Conservation (phyloP, 2,329 filamentous ascomycete genomes). For the Clarireedia hainanense region DNA sequence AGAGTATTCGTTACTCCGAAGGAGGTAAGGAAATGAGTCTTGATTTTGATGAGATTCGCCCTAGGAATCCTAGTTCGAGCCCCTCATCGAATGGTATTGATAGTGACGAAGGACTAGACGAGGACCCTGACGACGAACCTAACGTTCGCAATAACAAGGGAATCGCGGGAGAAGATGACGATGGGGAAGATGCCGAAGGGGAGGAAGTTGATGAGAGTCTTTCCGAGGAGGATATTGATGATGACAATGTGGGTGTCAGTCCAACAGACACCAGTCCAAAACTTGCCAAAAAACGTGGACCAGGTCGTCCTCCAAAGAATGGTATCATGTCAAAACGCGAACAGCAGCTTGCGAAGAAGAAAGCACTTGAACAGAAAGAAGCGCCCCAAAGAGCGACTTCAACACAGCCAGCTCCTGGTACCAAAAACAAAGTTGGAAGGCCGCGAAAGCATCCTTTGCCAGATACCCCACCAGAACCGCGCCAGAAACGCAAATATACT, state of each 20-base stretch:
- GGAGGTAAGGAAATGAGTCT: constrained; percentile 63
- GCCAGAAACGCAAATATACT: constrained; percentile 60
- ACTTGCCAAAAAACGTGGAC: constrained; percentile 47
- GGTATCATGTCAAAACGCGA: constrained; percentile 78
- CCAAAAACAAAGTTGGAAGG: constrained; percentile 57
- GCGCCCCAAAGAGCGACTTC: constrained; percentile 37
- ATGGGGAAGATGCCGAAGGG: constrained; percentile 19
- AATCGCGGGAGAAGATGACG: constrained; percentile 17
- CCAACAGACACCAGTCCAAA: constrained; percentile 19
- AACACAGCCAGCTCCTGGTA: constrained; percentile 3
- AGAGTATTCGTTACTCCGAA: constrained; percentile 43
- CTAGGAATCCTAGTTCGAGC: constrained; percentile 40
- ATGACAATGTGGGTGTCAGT: constrained; percentile 10
- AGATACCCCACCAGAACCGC: constrained; percentile 42
- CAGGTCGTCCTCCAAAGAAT: constrained; percentile 75
- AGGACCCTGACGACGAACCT: constrained; percentile 29
- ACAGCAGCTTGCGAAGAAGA: constrained; percentile 55
- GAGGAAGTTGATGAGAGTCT: constrained; percentile 9
- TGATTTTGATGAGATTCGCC: constrained; percentile 58
- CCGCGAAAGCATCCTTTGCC: constrained; percentile 56
- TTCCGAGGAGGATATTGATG: not conserved
- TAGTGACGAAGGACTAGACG: constrained; percentile 22
- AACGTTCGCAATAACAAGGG: constrained; percentile 6
- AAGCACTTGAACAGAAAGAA: constrained; percentile 39
- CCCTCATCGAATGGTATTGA: constrained; percentile 18